A percentile compares a stretch with the other conserved stretches of the same genome.
These are phyloP conservation scores for Chaetomiaceae sp. DNA, from an alignment of 2,329 filamentous ascomycete species.

Conservation along the genomic window DNA sequence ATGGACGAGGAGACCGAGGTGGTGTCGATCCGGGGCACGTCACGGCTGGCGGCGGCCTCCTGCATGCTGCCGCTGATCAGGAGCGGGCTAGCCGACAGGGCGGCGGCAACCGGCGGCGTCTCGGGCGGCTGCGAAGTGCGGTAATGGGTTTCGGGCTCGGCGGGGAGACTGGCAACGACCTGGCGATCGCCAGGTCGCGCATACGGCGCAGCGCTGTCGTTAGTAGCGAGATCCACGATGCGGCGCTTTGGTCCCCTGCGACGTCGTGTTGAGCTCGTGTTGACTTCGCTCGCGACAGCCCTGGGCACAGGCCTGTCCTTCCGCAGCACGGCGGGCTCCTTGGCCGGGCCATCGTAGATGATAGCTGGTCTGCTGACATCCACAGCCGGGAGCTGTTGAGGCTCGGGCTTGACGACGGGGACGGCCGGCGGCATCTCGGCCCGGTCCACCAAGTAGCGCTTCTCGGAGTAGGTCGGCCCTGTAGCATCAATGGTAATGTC, in stretches of 20 bases:
- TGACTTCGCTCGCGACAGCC: slow-evolving; percentile 51
- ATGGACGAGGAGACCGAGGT: slow-evolving; percentile 29
- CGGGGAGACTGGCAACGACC: slow-evolving; percentile 18
- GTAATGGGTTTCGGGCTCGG: slow-evolving; percentile 35
- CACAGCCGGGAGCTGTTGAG: slow-evolving; percentile 55
- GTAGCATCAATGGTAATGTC: slow-evolving; percentile 85
- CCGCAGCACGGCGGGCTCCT: slow-evolving; percentile 48
- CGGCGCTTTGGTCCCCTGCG: slow-evolving; percentile 55
- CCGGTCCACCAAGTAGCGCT: slow-evolving; percentile 75
- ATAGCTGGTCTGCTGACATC: slow-evolving; percentile 64
- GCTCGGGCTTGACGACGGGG: slow-evolving; percentile 67
- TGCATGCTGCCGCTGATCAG: no score
- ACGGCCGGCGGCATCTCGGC: slow-evolving; percentile 68
- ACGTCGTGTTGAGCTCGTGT: slow-evolving; percentile 54
- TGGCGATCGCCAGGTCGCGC: slow-evolving; percentile 28
- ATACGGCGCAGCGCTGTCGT: slow-evolving; percentile 32
- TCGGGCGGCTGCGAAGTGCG: slow-evolving; percentile 40
- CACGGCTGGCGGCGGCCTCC: no score
- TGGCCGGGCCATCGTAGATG: slow-evolving; percentile 42
- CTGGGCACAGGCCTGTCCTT: slow-evolving; percentile 52
- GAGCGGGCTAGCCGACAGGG: no score
- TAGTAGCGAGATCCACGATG: slow-evolving; percentile 58
- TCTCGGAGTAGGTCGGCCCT: slow-evolving; percentile 78
- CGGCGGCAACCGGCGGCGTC: slow-evolving; percentile 31
- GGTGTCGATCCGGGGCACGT: slow-evolving; percentile 36